These are phyloP conservation scores for Gautieria morchelliformis DNA, from an alignment of 768 basidiomycete genomes.

Conservation along the genomic window DNA sequence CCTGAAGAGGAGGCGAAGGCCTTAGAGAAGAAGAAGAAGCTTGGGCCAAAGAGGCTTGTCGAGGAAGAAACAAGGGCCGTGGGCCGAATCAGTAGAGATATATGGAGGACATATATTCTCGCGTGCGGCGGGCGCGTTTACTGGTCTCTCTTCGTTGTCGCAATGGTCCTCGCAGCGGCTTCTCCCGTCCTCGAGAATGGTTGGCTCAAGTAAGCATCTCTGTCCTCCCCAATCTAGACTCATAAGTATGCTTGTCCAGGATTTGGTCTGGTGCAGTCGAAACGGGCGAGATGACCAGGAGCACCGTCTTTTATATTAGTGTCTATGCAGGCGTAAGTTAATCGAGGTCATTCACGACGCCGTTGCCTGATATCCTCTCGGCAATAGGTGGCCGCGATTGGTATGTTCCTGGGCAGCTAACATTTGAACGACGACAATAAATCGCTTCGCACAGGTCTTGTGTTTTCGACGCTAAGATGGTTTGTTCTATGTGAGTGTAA, in stretches of 20 bases:
- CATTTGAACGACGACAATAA: constrained; percentile 7
- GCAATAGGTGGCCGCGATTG: constrained; percentile 29
- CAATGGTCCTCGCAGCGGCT: constrained; percentile 47
- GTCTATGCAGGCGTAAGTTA: constrained; percentile 57
- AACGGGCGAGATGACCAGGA: constrained; percentile 24
- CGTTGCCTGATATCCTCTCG: constrained; percentile 13
- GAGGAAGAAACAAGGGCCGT: constrained; percentile 74
- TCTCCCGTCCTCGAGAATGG: constrained; percentile 64
- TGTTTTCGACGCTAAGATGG: constrained; percentile 53
- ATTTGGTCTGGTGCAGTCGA: constrained; percentile 47
- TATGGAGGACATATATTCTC: constrained; percentile 53
- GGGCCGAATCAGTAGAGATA: constrained; percentile 54
- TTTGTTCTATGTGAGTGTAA: constrained; percentile 55
- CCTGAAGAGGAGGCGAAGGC: constrained; percentile 20
- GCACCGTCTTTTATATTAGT: constrained; percentile 52
- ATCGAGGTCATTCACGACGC: neutral
- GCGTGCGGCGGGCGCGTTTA: constrained; percentile 41
- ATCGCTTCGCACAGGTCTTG: constrained; percentile 30
- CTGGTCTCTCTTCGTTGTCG: constrained; percentile 47
- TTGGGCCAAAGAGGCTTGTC: constrained; percentile 64
- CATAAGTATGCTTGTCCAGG: constrained; percentile 20
- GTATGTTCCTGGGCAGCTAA: constrained; percentile 15
- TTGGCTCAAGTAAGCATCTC: constrained; percentile 45
- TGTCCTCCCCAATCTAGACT: constrained; percentile 14
- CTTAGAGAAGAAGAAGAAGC: constrained; percentile 33